Evolutionary conservation across 2,329 filamentous ascomycete species (phyloP).

Genomic region (Ceratocystis smalleyi): DNA sequence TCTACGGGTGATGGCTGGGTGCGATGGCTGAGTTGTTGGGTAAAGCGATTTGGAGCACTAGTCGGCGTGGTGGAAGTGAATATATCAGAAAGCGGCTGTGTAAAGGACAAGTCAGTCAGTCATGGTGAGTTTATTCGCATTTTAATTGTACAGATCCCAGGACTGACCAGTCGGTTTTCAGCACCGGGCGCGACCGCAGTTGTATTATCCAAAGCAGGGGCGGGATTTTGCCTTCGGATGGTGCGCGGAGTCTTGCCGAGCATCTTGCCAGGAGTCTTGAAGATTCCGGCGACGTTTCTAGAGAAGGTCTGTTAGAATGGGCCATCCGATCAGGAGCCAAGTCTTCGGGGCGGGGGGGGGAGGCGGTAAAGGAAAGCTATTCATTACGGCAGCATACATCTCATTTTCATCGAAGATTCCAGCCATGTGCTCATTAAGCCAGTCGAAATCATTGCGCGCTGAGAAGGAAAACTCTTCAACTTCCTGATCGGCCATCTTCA

Average conservation of each 20-base stretch:
- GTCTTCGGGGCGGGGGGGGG: no score
- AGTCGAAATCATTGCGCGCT: constrained; percentile 85
- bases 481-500: constrained; percentile 62
- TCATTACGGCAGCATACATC: constrained; percentile 39
- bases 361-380: no score
- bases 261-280: constrained; percentile 80
- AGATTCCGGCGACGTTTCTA: constrained; percentile 86
- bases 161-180: constrained; percentile 2
- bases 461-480: constrained; percentile 87
- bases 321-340: background rate
- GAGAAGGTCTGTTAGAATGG: background rate
- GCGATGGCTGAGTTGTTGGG: constrained; percentile 33
- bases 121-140: background rate
- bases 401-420: constrained; percentile 80
- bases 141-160: background rate
- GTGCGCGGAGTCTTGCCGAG: constrained; percentile 69
- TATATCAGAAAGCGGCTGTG: constrained; percentile 43
- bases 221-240: constrained; percentile 41
- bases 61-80: constrained; percentile 39
- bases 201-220: constrained; percentile 13
- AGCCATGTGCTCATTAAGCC: constrained; percentile 97
- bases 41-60: constrained; percentile 38
- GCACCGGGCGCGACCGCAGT: background rate
- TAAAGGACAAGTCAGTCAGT: background rate
- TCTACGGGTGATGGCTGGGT: constrained; percentile 30